Evolutionary conservation across 345 rosid genomes (phyloP), one percentile per base, ranked within the genome.

Genomic region (Ricinus communis): DNA sequence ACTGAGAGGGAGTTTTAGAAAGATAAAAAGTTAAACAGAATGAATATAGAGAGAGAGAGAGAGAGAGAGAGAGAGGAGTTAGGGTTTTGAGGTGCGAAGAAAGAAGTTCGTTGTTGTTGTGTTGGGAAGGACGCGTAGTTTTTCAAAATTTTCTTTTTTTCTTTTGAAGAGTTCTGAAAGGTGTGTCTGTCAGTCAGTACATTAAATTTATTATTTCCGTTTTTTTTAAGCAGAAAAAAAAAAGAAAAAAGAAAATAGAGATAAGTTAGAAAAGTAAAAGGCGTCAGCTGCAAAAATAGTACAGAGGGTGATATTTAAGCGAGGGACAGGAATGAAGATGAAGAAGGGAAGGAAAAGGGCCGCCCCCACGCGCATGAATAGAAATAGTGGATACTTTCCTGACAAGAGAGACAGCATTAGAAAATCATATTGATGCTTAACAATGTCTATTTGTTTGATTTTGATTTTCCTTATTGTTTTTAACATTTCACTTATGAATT

Each of bases 11-110:
- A n/a, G n/a, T n/a, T n/a, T n/a, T n/a, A n/a, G n/a, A n/a, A n/a
- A n/a, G n/a, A n/a, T n/a, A n/a, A n/a, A n/a, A n/a, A n/a, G n/a
- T 19, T 30, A 22, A 28, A 28, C n/a, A n/a, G 19, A 9, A 5
- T 18, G 68, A 31, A 36, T 6, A 43, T 11, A 28, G 56, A 31
- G n/a, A 10, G 68, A 59, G 21, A 51, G 6, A 4, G 64, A 60
- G 7, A 8, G 5, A 49, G 55, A n/a, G 15, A 74, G 68, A 66
- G 65, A 53, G 71, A 71, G 62, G 24, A 72, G 71, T 71, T 87
- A 87, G 92, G 92, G 92, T 86, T 87, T 87, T 43, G 50, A 65
- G 36, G 14, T 55, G 2, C 11, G 61, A 40, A 52, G 40, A 40
- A 36, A 1, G 43, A 43, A 47, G 28, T 28, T 1, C 11, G 57